Percentiles rank a stretch among this genome's conserved stretches.
Conservation (phyloP, 169 alveolate species). For the Eimeria zaria region DNA sequence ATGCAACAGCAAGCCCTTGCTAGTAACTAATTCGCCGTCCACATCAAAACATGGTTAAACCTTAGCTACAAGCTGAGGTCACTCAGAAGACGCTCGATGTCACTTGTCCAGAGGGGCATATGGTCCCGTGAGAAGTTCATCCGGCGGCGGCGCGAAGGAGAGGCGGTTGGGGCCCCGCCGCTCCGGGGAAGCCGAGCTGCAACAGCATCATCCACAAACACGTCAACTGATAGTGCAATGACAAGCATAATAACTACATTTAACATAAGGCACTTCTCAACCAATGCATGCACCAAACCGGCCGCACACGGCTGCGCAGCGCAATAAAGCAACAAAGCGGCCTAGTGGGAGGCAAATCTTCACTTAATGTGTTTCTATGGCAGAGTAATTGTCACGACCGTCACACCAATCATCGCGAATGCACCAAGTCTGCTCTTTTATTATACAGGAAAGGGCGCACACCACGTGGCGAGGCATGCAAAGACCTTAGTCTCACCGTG, state of each 20-base stretch:
- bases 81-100: background rate
- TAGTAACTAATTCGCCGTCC: background rate
- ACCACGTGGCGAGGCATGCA: background rate
- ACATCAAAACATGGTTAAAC: background rate
- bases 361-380: background rate
- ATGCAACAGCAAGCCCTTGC: background rate
- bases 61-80: background rate
- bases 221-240: background rate
- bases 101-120: constrained; percentile 80
- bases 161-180: constrained; percentile 74
- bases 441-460: background rate
- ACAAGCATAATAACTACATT: background rate
- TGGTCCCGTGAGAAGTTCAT: constrained; percentile 82
- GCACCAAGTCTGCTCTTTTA: background rate
- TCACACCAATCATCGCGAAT: background rate
- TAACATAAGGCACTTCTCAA: background rate
- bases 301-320: background rate
- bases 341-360: background rate
- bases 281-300: background rate
- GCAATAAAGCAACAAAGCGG: background rate
- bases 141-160: constrained; percentile 84
- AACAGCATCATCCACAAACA: background rate
- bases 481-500: constrained; percentile 20
- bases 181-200: constrained; percentile 82
- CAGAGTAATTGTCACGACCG: background rate